phyloP scores from a whole-genome alignment of 2,329 filamentous ascomycete species.

The Trichoderma sp. region DNA sequence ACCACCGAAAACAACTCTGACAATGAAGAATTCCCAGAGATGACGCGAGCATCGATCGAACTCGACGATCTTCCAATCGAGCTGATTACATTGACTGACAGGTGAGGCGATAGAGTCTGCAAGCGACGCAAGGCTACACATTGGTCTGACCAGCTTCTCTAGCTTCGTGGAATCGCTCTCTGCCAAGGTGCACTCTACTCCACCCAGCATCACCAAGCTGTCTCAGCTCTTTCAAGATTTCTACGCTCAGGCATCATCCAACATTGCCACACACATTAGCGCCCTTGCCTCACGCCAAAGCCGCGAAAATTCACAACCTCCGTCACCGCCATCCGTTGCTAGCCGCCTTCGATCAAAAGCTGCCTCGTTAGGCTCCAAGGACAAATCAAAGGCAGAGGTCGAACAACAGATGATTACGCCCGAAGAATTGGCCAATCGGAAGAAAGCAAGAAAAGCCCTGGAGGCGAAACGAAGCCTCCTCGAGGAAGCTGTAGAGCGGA shows the following conservation, averaged over 20 bases:
- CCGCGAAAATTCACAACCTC: constrained; percentile 62
- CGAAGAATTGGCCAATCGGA: constrained; percentile 78
- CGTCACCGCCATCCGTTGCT: constrained; percentile 56
- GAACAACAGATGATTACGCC: constrained; percentile 88
- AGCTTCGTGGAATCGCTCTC: constrained; percentile 91
- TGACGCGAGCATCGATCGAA: constrained; percentile 61
- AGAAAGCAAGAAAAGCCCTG: constrained; percentile 73
- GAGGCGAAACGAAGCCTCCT: constrained; percentile 75
- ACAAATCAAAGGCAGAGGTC: constrained; percentile 50
- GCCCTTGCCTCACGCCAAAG: constrained; percentile 74
- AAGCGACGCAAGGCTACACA: background rate
- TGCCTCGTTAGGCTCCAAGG: constrained; percentile 55
- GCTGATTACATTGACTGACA: constrained; percentile 84
- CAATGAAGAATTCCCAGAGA: constrained; percentile 50
- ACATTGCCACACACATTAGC: constrained; percentile 85
- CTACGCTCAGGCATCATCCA: constrained; percentile 76
- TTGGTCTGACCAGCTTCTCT: constrained; percentile 26
- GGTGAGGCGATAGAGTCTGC: constrained; percentile 50
- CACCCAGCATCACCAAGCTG: constrained; percentile 79
- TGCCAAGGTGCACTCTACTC: constrained; percentile 81
- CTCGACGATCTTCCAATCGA: constrained; percentile 93
- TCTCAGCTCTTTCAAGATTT: constrained; percentile 93
- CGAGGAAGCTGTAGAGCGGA: constrained; percentile 89
- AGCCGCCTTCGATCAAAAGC: constrained; percentile 60
- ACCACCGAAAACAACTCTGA: constrained; percentile 43